A percentile compares a stretch with the other conserved stretches of the same genome.
Evolutionary conservation across 1,284 basidiomycete species (phyloP).

Genomic region (Leucoagaricus sp.): DNA sequence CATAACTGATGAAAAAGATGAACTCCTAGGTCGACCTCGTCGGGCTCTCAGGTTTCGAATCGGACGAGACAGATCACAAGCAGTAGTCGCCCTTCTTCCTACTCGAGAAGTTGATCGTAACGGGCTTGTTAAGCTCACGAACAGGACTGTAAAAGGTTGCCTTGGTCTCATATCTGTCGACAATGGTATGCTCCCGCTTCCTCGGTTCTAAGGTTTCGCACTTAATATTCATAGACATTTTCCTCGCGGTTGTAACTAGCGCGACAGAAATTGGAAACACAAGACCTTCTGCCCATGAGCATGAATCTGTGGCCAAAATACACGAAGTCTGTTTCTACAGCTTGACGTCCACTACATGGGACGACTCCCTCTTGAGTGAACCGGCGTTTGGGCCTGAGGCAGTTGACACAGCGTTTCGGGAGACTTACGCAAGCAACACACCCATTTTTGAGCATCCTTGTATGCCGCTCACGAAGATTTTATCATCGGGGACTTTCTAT

Average conservation of each 20-base stretch:
- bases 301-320: conserved; percentile 72
- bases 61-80: conserved; percentile 59
- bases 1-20: conserved; percentile 68
- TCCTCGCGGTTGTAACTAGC: conserved; percentile 75
- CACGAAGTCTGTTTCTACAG: conserved; percentile 81
- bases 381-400: conserved; percentile 50
- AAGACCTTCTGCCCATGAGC: conserved; percentile 54
- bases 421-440: conserved; percentile 45
- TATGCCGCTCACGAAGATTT: conserved; percentile 85
- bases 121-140: conserved; percentile 63
- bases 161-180: conserved; percentile 76
- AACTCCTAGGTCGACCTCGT: conserved; percentile 55
- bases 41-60: conserved; percentile 72
- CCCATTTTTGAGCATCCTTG: conserved; percentile 87
- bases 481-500: conserved; percentile 93
- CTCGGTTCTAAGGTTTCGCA: conserved; percentile 1
- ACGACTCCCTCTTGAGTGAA: conserved; percentile 60
- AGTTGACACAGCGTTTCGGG: conserved; percentile 48
- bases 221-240: conserved; percentile 58
- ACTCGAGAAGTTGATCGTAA: conserved; percentile 71
- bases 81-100: conserved; percentile 82
- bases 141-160: conserved; percentile 75
- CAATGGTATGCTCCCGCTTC: conserved; percentile 47
- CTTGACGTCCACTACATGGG: conserved; percentile 70
- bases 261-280: conserved; percentile 81